A percentile compares a stretch with the other conserved stretches of the same genome.
Evolutionary conservation across 805 yeast species (phyloP).

Genomic region (Pichia scutulata): DNA sequence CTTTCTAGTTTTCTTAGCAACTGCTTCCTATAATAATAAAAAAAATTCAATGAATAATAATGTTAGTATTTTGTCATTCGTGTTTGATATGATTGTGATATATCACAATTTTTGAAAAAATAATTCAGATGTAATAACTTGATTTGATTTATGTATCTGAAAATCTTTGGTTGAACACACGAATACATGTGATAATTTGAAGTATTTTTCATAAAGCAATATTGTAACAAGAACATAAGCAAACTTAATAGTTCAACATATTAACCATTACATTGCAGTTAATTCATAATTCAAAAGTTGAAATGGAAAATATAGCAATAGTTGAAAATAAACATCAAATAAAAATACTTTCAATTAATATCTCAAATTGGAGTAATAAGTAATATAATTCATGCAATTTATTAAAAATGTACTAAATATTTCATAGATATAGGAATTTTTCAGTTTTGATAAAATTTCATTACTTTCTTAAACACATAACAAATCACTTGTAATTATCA

Average conservation of each 20-base stretch:
- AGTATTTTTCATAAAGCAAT: no score
- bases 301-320: no score
- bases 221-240: no score
- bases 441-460: background rate
- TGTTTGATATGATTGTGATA: background rate
- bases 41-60: background rate
- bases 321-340: no score
- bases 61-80: slow-evolving; percentile 5
- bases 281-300: background rate
- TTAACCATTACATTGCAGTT: no score
- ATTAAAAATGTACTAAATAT: background rate
- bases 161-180: no score
- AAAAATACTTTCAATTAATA: no score
- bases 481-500: background rate
- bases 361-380: no score
- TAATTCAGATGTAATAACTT: background rate
- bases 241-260: no score
- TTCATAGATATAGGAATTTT: background rate
- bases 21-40: slow-evolving; percentile 54
- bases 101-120: background rate
- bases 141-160: no score
- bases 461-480: background rate
- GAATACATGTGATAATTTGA: no score
- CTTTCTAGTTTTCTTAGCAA: slow-evolving; percentile 84
- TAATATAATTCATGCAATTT: background rate